These are phyloP conservation scores for Cladophialophora exuberans DNA, from an alignment of 2,329 filamentous ascomycete genomes.

Conservation along the genomic window DNA sequence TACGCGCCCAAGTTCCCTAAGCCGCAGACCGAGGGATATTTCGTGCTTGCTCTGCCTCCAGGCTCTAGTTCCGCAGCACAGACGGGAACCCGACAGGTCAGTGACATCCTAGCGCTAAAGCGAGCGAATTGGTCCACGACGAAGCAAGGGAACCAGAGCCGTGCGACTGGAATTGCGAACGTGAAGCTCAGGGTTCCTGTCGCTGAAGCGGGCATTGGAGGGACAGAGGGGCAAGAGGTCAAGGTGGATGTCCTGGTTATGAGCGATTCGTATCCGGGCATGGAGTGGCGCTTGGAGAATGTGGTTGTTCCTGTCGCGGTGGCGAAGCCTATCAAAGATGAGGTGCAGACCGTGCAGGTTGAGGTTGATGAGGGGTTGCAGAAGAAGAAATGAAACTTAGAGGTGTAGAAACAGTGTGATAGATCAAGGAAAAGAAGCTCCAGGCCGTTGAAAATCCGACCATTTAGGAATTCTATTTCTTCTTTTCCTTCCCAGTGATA, in stretches of 20 bases:
- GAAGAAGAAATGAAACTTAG: constrained; percentile 28
- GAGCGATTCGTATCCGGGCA: constrained; percentile 84
- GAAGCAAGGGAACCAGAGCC: constrained; percentile 33
- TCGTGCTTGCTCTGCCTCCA: constrained; percentile 69
- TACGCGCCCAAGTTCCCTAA: constrained; percentile 92
- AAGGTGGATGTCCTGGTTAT: constrained; percentile 76
- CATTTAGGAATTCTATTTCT: no score
- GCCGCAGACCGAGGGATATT: constrained; percentile 91
- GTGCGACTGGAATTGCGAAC: constrained; percentile 27
- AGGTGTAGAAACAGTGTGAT: no score
- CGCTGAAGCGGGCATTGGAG: constrained; percentile 32
- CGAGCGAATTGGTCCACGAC: constrained; percentile 71
- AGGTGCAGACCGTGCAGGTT: constrained; percentile 28
- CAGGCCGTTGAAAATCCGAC: no score
- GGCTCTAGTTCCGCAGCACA: constrained; percentile 20
- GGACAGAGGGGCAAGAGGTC: constrained; percentile 36
- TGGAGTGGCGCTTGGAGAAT: constrained; percentile 63
- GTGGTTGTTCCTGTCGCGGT: constrained; percentile 52
- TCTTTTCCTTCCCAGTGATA: no score
- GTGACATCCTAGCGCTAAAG: constrained; percentile 79
- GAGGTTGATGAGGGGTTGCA: constrained; percentile 30
- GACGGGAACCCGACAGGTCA: not conserved
- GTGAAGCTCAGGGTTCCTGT: constrained; percentile 23
- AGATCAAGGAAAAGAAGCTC: no score
- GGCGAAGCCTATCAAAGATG: constrained; percentile 23